Base-by-base conservation (phyloP, 176 grass and related monocot genomes). In the Musa schizocarpa region DNA sequence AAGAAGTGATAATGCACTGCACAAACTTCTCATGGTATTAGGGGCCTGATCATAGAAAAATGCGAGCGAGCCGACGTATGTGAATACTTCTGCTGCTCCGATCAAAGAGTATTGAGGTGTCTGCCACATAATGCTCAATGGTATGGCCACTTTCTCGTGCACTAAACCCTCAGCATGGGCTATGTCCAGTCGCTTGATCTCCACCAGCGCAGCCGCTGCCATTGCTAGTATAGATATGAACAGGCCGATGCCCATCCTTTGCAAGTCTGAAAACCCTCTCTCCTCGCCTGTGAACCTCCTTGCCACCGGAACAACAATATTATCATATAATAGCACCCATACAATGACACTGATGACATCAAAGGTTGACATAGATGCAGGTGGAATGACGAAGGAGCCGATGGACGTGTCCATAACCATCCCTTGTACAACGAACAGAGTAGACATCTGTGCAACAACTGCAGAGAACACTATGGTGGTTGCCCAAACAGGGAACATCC, bases 41-140 rank as follows among this genome's bases (percentile, higher is more conserved):
- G 88, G 92, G 34, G 88, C 83, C 85, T 96, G 83, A 16, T 23
- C 71, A 65, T 81, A 96, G 88, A 92, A 96, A 77, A 96, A 96
- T 79, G 91, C 86, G 14, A 91, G 77, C 78, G 85, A 79, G 9
- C 86, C 53, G n/a, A 96, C 87, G 70, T 82, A 83, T 69, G 68
- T 81, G 75, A 96, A 87, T 12, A 87, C 71, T 70, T 96, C 92
- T 0, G n/a, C 81, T 82, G 4, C 81, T 88, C 16, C 89, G 74
- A 22, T 89, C 7, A 58, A 86, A 77, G 74, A 89, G 89, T 43
- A 43, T 70, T 96, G 92, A 0, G 86, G 84, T 9, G 87, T 43
- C 53, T 96, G 92, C 92, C 87, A 90, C 21, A 79, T 51, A 29
- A 94, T 94, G 78, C 55, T 78, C 55, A 90, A 74, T 21, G 49